Percentiles rank a stretch among this genome's conserved stretches.
phyloP scores from a whole-genome alignment of 208 protist species.

The Porcisia deanei region DNA sequence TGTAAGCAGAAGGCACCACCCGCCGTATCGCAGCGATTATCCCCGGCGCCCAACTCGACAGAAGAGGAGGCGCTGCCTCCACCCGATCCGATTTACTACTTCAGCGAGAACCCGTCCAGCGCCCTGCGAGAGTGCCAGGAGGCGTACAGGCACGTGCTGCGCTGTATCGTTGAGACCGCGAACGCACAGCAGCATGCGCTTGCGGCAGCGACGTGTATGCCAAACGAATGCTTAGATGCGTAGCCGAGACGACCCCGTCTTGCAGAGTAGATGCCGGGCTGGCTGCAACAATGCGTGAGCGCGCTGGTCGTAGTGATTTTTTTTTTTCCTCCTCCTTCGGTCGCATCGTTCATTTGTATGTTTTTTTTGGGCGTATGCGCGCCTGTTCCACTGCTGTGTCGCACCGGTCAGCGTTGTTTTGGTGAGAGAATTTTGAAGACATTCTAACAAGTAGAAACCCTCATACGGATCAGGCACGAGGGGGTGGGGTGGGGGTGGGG shows the following conservation, averaged over 20 bases:
- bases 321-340: no score
- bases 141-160: slow-evolving; percentile 45
- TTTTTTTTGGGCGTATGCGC: not conserved
- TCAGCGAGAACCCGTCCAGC: slow-evolving; percentile 39
- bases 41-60: not conserved
- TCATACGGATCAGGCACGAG: not conserved
- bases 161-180: slow-evolving; percentile 34
- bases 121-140: slow-evolving; percentile 50
- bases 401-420: not conserved
- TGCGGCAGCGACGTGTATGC: slow-evolving; percentile 13
- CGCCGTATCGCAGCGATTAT: not conserved
- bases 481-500: not conserved
- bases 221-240: not conserved
- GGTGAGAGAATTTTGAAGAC: not conserved
- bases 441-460: not conserved
- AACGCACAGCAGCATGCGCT: slow-evolving; percentile 50
- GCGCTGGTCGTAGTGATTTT: no score
- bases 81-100: slow-evolving; percentile 44
- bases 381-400: not conserved
- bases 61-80: not conserved
- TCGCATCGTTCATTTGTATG: not conserved
- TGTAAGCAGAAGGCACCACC: not conserved
- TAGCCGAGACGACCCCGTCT: not conserved
- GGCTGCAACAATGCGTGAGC: no score
- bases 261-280: not conserved